A percentile compares a stretch with the other conserved stretches of the same genome.
These are phyloP conservation scores for Macrolepiota fuliginosa DNA, from an alignment of 768 basidiomycete genomes.

Conservation along the genomic window DNA sequence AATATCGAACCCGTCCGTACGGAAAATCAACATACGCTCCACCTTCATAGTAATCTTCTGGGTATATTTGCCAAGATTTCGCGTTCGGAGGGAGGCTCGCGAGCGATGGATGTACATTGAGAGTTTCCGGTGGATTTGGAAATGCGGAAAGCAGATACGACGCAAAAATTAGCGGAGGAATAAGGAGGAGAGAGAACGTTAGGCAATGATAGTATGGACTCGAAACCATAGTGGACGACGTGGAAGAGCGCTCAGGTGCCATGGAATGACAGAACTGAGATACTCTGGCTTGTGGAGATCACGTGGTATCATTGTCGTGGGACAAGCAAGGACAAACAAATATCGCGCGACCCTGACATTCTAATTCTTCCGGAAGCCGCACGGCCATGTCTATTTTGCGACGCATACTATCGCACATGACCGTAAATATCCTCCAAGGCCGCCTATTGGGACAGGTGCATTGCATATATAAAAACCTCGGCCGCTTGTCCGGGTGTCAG, in stretches of 20 bases:
- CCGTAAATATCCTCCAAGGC: neutral
- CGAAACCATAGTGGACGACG: constrained; percentile 24
- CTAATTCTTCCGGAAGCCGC: neutral
- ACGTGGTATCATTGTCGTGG: neutral
- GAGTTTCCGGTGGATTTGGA: constrained; percentile 53
- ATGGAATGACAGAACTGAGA: constrained; percentile 1
- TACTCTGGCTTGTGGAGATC: neutral
- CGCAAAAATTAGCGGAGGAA: constrained; percentile 59
- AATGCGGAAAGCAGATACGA: constrained; percentile 66
- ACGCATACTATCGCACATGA: neutral
- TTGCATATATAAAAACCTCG: neutral
- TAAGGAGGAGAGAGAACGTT: constrained; percentile 52
- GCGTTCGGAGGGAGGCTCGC: constrained; percentile 53
- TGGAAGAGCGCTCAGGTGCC: constrained; percentile 9
- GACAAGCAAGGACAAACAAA: neutral
- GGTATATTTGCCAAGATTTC: constrained; percentile 69
- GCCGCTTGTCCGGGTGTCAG: neutral
- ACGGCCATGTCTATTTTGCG: neutral
- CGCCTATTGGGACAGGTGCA: neutral
- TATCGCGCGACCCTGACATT: neutral
- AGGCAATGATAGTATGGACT: constrained; percentile 42
- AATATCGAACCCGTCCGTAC: constrained; percentile 70
- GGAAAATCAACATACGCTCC: constrained; percentile 67
- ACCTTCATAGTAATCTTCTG: constrained; percentile 63
- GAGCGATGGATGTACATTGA: constrained; percentile 54